phyloP scores from a whole-genome alignment of 306 rosid species.

The Acacia acuminata region DNA sequence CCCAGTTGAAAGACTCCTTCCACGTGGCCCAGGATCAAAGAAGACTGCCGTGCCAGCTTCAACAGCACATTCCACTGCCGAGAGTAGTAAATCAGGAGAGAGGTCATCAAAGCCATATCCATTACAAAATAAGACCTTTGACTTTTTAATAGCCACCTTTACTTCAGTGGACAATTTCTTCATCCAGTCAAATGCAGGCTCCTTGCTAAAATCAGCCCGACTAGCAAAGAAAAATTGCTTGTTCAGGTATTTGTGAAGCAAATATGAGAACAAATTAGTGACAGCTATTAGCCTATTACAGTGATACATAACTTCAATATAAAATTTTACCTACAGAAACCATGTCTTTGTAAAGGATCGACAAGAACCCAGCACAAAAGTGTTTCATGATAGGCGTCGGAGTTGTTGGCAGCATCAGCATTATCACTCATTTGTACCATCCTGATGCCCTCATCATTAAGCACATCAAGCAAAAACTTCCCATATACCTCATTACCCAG shows the following conservation, averaged over 20 bases:
- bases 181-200: constrained; percentile 89
- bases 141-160: constrained; percentile 58
- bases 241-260: constrained; percentile 30
- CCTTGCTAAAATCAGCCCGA: constrained; percentile 87
- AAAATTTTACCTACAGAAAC: constrained; percentile 82
- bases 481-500: constrained; percentile 89
- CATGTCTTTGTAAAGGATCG: constrained; percentile 88
- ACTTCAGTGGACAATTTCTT: constrained; percentile 60
- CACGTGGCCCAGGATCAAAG: constrained; percentile 99
- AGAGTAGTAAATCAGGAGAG: constrained; percentile 62
- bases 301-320: constrained; percentile 6
- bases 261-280: constrained; percentile 2
- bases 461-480: constrained; percentile 74
- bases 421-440: constrained; percentile 64
- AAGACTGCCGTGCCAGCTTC: constrained; percentile 88
- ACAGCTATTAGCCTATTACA: constrained; percentile 5
- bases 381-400: constrained; percentile 55
- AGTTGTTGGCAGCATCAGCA: constrained; percentile 33
- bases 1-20: constrained; percentile 77
- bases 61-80: constrained; percentile 73
- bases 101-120: constrained; percentile 97
- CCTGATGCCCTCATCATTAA: constrained; percentile 75
- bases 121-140: constrained; percentile 85
- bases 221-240: constrained; percentile 46
- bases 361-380: constrained; percentile 97